Percentiles rank a stretch among this genome's conserved stretches.
phyloP scores from a whole-genome alignment of 129 eudicot genomes.

The Lonicera japonica region DNA sequence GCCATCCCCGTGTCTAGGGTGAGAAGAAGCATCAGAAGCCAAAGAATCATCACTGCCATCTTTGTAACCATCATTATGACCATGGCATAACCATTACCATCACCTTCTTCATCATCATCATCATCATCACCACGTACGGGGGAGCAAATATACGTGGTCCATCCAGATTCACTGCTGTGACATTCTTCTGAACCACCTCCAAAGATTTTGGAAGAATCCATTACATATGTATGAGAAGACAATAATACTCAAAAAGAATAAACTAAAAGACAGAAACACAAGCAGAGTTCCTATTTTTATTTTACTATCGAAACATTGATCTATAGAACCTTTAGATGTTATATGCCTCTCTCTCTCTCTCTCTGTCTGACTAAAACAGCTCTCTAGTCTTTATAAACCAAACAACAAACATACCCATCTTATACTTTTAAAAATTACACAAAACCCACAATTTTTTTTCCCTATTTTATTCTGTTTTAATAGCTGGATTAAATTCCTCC shows the following conservation, averaged over 20 bases:
- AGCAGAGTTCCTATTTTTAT: no score
- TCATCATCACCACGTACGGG: constrained; percentile 5
- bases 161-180: constrained; percentile 28
- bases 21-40: constrained; percentile 80
- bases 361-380: constrained; percentile 3
- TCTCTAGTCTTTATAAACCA: background rate
- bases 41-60: constrained; percentile 66
- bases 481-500: constrained; percentile 12
- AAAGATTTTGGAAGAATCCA: constrained; percentile 14
- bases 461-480: background rate
- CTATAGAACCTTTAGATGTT: constrained; percentile 3
- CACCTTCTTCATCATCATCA: background rate
- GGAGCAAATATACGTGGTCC: constrained; percentile 24
- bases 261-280: background rate
- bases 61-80: background rate
- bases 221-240: background rate
- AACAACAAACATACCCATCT: constrained; percentile 15
- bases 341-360: background rate
- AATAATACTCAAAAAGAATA: background rate
- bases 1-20: background rate
- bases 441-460: background rate
- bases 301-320: background rate
- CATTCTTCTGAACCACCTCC: constrained; percentile 11
- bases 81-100: background rate
- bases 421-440: constrained; percentile 15